Evolutionary conservation across 75 land plant genomes (phyloP).

Genomic region (Pseudotsuga menziesii): DNA sequence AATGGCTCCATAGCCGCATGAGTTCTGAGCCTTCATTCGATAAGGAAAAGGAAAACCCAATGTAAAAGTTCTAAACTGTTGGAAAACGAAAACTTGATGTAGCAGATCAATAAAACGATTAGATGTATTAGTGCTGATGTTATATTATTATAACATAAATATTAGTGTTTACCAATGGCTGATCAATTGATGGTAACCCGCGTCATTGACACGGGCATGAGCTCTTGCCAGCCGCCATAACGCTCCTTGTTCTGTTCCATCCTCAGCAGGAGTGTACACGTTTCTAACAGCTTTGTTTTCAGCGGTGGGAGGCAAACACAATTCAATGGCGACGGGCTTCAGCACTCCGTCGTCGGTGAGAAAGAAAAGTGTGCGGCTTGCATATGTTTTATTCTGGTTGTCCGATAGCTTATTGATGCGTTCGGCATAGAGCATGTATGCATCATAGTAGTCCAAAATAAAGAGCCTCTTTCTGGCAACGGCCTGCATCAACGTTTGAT

Average conservation of each 20-base stretch:
- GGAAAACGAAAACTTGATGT: too few species aligned
- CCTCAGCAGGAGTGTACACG: constrained; percentile 25
- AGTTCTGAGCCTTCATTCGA: constrained; percentile 25
- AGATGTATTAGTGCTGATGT: too few species aligned
- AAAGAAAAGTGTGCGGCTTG: constrained; percentile 33
- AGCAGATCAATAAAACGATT: too few species aligned
- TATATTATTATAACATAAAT: background rate
- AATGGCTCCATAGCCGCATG: constrained; percentile 35
- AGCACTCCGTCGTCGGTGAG: constrained; percentile 18
- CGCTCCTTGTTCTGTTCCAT: constrained; percentile 17
- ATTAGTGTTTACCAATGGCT: constrained; percentile 20
- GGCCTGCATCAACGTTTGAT: constrained; percentile 20
- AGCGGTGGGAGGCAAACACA: constrained; percentile 23
- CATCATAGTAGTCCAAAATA: constrained; percentile 37
- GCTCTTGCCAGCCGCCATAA: constrained; percentile 35
- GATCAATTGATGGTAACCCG: constrained; percentile 30
- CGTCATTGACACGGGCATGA: constrained; percentile 25
- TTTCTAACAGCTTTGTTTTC: background rate
- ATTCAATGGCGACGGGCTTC: constrained; percentile 35
- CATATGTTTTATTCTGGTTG: constrained; percentile 19
- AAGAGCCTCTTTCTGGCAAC: constrained; percentile 21
- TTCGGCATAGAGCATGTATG: constrained; percentile 22
- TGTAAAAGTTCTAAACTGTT: background rate
- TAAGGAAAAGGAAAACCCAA: background rate
- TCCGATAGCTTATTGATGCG: constrained; percentile 17